Evolutionary conservation across 2,329 filamentous ascomycete species (phyloP).

Genomic region (Colletotrichum somersetense): DNA sequence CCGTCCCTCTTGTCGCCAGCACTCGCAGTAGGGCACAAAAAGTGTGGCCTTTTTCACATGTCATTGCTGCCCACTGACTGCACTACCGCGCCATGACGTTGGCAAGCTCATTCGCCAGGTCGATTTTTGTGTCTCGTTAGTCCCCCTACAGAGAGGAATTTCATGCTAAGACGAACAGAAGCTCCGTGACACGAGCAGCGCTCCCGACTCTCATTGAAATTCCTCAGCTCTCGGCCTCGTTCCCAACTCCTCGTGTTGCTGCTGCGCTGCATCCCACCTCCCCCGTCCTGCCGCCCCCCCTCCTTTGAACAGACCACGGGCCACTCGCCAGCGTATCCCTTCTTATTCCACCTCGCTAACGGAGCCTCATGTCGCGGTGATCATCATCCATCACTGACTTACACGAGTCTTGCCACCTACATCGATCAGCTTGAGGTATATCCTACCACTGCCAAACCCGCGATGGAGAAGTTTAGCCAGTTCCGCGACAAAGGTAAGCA

Average conservation of each 20-base stretch:
- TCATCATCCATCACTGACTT: constrained; percentile 16
- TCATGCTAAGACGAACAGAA: constrained; percentile 1
- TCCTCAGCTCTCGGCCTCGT: background rate
- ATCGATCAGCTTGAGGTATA: background rate
- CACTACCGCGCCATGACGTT: constrained; percentile 36
- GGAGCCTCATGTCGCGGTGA: constrained; percentile 33
- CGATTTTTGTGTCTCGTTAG: constrained; percentile 32
- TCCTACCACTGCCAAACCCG: constrained; percentile 22
- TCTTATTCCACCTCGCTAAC: background rate
- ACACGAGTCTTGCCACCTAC: constrained; percentile 13
- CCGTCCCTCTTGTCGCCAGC: background rate
- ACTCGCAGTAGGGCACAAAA: constrained; percentile 4
- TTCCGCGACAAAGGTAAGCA: constrained; percentile 85
- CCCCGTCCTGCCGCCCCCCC: background rate
- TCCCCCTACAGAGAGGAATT: constrained; percentile 24
- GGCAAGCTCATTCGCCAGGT: constrained; percentile 39
- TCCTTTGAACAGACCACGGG: background rate
- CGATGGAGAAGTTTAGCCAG: constrained; percentile 95
- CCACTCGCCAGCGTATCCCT: constrained; percentile 23
- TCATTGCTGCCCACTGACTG: constrained; percentile 1
- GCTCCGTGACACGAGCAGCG: constrained; percentile 16
- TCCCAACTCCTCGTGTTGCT: constrained; percentile 4
- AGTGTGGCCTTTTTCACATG: constrained; percentile 38
- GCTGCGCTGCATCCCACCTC: background rate
- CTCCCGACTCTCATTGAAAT: constrained; percentile 10